Evolutionary conservation across 495 filamentous ascomycete species (phyloP), one percentile per base, ranked within the genome.

Genomic region (Podospora didyma): DNA sequence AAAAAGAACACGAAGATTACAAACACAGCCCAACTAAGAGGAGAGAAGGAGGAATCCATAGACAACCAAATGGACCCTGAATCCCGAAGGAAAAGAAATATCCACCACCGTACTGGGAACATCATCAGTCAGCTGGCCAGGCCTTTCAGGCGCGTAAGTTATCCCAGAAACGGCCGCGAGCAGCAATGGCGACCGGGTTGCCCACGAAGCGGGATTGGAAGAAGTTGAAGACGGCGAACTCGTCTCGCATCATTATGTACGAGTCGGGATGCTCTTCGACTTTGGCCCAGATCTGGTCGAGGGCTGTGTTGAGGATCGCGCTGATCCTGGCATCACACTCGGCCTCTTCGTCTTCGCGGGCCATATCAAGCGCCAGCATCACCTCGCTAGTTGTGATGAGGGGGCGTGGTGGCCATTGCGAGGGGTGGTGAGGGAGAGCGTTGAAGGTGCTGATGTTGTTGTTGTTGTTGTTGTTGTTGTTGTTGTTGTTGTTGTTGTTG

Each of bases 181-280:
- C 83, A 0, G 53, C 56, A 37, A 57, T 53, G 24, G 77, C 75
- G n/a, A 82, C 35, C 47, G 57, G 31, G 28, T 69, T 54, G 23
- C 75, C 78, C 11, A 71, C 62, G 59, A 84, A 90, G 1, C 82
- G 79, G 20, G 71, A 60, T 44, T 86, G 82, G 67, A 84, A 90
- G 64, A 84, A 92, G 68, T 84, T 92, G 79, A 92, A 90, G 24
- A 94, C 75, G 16, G 87, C 80, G 59, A 90, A 91, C 66, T 94
- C 88, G 61, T 88, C 80, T 51, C 76, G 73, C 10, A 69, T 81
- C 70, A 92, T 81, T 12, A 91, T 63, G 68, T 90, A 92, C 7
- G 67, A 67, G n/a, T 80, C 70, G 5, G 83, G 86, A 37, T 83
- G 69, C 4, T 72, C 73, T 51, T 82, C 59, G 23, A 94, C 73